Percentiles rank a stretch among this genome's conserved stretches.
These are phyloP conservation scores for Allomyces javanicus DNA, from an alignment of 192 early-diverging fungal genomes.

Conservation along the genomic window DNA sequence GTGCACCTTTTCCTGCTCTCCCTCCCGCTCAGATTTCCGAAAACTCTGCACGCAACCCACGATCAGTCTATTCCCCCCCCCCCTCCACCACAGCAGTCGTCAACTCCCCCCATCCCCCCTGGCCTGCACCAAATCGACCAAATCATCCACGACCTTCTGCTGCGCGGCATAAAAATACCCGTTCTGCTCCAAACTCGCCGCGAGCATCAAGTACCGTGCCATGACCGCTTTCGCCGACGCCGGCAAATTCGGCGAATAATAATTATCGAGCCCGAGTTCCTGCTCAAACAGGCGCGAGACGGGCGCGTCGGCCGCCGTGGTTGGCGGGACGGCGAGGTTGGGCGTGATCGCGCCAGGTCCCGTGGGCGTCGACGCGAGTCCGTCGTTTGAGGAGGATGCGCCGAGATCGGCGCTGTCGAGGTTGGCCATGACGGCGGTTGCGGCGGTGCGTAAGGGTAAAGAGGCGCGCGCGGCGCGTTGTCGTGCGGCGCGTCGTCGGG, in stretches of 20 bases:
- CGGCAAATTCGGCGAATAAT: conserved; percentile 14
- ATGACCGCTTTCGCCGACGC: conserved; percentile 11
- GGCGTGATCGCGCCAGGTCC: too few relatives aligned
- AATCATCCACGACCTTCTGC: conserved; percentile 16
- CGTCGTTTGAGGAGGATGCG: conserved; percentile 1
- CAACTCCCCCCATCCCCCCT: background rate
- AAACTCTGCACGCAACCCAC: background rate
- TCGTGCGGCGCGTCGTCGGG: background rate
- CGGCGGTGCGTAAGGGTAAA: too few relatives aligned
- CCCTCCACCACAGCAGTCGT: too few relatives aligned
- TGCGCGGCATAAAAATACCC: conserved; percentile 10
- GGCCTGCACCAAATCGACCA: conserved; percentile 2
- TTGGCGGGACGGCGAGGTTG: background rate
- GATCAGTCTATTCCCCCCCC: background rate
- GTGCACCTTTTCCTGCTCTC: too few relatives aligned
- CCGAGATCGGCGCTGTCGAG: background rate
- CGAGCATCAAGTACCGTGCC: conserved; percentile 12
- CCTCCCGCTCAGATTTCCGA: too few relatives aligned
- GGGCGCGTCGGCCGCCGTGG: background rate
- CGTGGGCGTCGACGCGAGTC: background rate
- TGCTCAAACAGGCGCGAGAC: background rate
- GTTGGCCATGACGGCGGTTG: background rate
- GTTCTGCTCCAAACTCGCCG: conserved; percentile 16
- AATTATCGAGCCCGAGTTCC: conserved; percentile 14
- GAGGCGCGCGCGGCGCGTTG: background rate